phyloP scores from a whole-genome alignment of 371 early-diverging fungal genomes.

The Syncephalastrum sp. region DNA sequence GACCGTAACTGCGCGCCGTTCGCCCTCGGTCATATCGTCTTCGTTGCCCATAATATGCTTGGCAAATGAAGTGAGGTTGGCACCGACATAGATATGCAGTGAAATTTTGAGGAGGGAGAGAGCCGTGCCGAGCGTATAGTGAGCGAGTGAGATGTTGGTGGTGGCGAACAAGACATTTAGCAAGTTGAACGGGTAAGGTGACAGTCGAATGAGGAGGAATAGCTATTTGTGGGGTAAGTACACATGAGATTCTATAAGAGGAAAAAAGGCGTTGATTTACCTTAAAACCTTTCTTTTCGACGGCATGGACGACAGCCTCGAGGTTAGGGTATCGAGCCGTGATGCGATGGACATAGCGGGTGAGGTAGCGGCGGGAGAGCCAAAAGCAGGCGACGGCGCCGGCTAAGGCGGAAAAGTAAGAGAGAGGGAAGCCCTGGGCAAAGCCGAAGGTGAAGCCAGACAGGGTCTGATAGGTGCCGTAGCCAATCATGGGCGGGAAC shows the following conservation, averaged over 20 bases:
- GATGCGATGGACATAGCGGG: constrained; percentile 46
- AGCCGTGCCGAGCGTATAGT: constrained; percentile 62
- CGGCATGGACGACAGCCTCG: constrained; percentile 58
- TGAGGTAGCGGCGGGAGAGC: constrained; percentile 54
- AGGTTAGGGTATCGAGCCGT: constrained; percentile 56
- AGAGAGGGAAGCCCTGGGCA: constrained; percentile 55
- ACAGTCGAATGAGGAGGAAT: constrained; percentile 65
- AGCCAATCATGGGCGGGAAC: constrained; percentile 71
- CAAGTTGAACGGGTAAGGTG: constrained; percentile 79
- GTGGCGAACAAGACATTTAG: constrained; percentile 68
- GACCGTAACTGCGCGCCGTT: constrained; percentile 27
- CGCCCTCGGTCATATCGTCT: constrained; percentile 38
- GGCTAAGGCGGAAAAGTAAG: constrained; percentile 54
- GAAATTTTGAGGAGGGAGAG: constrained; percentile 63
- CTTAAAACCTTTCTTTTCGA: constrained; percentile 70
- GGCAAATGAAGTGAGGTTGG: constrained; percentile 60
- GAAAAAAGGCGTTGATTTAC: constrained; percentile 27
- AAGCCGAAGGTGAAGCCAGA: constrained; percentile 72
- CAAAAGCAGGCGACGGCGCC: constrained; percentile 66
- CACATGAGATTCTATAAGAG: background rate
- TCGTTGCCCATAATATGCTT: constrained; percentile 48
- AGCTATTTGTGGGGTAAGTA: constrained; percentile 32
- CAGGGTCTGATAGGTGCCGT: constrained; percentile 61
- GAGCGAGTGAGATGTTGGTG: constrained; percentile 56
- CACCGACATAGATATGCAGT: constrained; percentile 75